Evolutionary conservation across 257 asterid genomes (phyloP).

Genomic region (Solanum virginianum): DNA sequence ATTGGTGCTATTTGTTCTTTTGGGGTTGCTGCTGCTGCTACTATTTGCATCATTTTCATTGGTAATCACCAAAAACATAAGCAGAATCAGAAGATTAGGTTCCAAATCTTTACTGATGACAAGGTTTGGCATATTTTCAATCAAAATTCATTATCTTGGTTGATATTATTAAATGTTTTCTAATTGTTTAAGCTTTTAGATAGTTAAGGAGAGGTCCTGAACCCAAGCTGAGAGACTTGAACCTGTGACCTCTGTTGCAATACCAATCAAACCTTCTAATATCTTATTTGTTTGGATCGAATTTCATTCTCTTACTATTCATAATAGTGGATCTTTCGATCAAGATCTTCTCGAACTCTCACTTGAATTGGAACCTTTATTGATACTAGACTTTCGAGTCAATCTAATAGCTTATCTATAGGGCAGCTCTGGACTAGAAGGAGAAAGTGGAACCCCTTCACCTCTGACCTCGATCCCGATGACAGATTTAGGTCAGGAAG

Average conservation of each 20-base stretch:
- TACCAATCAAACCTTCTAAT: neutral
- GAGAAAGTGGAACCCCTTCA: neutral
- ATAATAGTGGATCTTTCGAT: neutral
- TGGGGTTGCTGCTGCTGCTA: conserved; percentile 58
- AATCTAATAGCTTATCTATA: neutral
- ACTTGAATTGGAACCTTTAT: neutral
- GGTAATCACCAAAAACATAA: conserved; percentile 17
- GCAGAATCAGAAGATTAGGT: conserved; percentile 33
- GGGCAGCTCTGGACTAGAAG: neutral
- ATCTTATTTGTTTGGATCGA: neutral
- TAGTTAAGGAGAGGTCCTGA: neutral
- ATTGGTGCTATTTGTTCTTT: conserved; percentile 73
- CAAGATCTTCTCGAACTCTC: neutral
- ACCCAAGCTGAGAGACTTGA: neutral
- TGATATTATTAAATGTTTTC: too few relatives aligned
- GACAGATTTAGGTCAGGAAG: neutral
- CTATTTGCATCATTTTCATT: conserved; percentile 49
- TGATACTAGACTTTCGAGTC: neutral
- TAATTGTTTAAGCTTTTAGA: neutral
- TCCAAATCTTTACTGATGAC: conserved; percentile 38
- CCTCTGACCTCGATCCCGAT: neutral
- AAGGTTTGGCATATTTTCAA: conserved; percentile 23
- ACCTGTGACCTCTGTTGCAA: neutral
- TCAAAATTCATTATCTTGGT: neutral
- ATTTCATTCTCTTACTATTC: neutral